These are phyloP conservation scores for Paramarasmius palmivorus DNA, from an alignment of 1,284 basidiomycete species.

Conservation along the genomic window DNA sequence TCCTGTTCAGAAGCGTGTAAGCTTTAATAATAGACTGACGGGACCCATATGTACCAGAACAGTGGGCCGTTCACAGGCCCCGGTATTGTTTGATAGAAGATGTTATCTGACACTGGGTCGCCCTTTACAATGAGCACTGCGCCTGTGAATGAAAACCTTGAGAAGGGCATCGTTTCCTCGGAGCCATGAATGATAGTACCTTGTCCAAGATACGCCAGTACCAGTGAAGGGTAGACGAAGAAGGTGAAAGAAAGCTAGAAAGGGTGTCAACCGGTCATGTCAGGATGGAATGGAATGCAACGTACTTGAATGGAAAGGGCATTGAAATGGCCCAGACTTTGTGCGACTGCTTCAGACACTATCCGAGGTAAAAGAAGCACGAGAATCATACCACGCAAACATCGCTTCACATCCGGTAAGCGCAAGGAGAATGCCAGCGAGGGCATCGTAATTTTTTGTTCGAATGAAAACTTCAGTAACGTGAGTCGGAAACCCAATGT, in stretches of 20 bases:
- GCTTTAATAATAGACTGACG: neutral
- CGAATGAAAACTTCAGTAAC: conserved; percentile 73
- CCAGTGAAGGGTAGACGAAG: conserved; percentile 61
- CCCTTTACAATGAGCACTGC: conserved; percentile 56
- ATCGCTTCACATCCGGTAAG: conserved; percentile 70
- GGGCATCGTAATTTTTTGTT: conserved; percentile 57
- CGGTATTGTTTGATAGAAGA: conserved; percentile 68
- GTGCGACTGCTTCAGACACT: neutral
- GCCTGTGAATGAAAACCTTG: conserved; percentile 31
- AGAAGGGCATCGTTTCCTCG: neutral
- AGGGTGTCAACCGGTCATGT: neutral
- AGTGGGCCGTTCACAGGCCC: conserved; percentile 50
- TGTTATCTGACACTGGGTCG: conserved; percentile 46
- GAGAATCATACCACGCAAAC: conserved; percentile 55
- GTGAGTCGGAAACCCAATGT: neutral
- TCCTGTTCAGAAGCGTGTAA: conserved; percentile 34
- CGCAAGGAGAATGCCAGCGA: conserved; percentile 65
- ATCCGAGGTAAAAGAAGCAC: neutral
- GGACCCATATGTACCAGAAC: conserved; percentile 43
- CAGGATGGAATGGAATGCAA: neutral
- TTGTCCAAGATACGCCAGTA: conserved; percentile 69
- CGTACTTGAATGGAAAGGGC: conserved; percentile 49
- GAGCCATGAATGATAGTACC: neutral
- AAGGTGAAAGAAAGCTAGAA: conserved; percentile 48
- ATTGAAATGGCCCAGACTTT: conserved; percentile 70